Percentiles rank a stretch among this genome's conserved stretches.
Conservation (phyloP, 768 basidiomycete genomes). For the Mycena crocata region DNA sequence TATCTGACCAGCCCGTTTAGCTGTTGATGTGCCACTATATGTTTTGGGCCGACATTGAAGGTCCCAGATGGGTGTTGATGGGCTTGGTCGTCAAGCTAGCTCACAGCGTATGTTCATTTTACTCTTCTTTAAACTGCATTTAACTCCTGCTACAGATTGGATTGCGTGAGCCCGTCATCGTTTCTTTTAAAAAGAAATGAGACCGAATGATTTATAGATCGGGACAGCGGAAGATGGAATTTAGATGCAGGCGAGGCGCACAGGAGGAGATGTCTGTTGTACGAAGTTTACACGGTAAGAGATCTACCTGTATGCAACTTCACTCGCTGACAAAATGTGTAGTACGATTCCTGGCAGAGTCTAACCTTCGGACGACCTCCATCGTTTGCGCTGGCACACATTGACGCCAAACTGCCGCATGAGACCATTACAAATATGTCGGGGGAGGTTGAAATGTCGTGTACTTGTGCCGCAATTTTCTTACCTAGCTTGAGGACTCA, state of each 20-base stretch:
- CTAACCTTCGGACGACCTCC: constrained; percentile 79
- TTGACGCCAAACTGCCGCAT: constrained; percentile 66
- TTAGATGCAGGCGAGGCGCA: constrained; percentile 66
- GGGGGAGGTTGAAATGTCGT: constrained; percentile 71
- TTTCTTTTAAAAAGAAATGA: constrained; percentile 22
- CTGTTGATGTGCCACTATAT: constrained; percentile 65
- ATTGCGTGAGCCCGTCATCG: constrained; percentile 68
- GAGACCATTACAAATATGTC: constrained; percentile 55
- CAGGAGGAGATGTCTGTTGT: constrained; percentile 69
- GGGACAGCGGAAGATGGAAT: constrained; percentile 76
- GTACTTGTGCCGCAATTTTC: constrained; percentile 54
- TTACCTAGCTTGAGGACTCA: constrained; percentile 9
- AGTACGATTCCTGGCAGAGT: constrained; percentile 80
- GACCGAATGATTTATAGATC: constrained; percentile 55
- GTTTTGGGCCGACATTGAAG: constrained; percentile 61
- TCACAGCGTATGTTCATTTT: constrained; percentile 63
- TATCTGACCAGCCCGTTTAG: constrained; percentile 47
- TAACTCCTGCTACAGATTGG: constrained; percentile 59
- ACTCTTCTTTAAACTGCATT: constrained; percentile 24
- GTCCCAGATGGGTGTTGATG: constrained; percentile 77
- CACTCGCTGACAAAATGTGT: no score
- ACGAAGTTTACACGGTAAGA: constrained; percentile 75
- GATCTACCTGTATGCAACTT: no score
- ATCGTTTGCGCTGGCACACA: constrained; percentile 67
- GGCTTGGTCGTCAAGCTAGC: constrained; percentile 78